A percentile compares a stretch with the other conserved stretches of the same genome.
phyloP scores from a whole-genome alignment of 805 yeast genomes.

The Zygosaccharomyces siamensis region DNA sequence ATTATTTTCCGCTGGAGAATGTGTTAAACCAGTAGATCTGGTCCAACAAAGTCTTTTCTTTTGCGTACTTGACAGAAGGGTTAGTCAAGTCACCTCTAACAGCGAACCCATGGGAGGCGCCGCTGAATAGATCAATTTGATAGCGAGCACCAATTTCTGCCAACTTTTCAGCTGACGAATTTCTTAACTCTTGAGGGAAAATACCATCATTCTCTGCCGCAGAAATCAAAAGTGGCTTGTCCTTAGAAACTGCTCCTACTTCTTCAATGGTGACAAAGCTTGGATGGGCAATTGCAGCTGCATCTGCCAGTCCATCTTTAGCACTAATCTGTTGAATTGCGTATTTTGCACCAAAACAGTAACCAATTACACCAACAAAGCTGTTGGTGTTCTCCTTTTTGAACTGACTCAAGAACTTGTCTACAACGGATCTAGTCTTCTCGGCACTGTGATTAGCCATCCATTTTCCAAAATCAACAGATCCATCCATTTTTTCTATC shows the following conservation, averaged over 20 bases:
- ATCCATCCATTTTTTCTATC: slow-evolving; percentile 33
- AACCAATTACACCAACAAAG: slow-evolving; percentile 60
- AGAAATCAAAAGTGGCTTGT: slow-evolving; percentile 60
- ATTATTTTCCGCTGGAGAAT: slow-evolving; percentile 11
- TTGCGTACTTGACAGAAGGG: slow-evolving; percentile 56
- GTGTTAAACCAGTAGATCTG: slow-evolving; percentile 34
- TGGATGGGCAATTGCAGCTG: slow-evolving; percentile 81
- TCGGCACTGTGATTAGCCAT: slow-evolving; percentile 46
- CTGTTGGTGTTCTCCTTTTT: slow-evolving; percentile 43
- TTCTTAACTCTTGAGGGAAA: slow-evolving; percentile 63
- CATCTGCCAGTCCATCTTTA: slow-evolving; percentile 41
- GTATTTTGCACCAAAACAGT: slow-evolving; percentile 82
- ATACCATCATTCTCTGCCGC: slow-evolving; percentile 68
- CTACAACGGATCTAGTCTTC: slow-evolving; percentile 45
- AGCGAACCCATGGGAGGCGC: slow-evolving; percentile 73
- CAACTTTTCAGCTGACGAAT: slow-evolving; percentile 54
- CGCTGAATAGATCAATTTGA: slow-evolving; percentile 57
- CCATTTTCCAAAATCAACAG: slow-evolving; percentile 44
- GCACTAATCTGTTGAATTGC: slow-evolving; percentile 46
- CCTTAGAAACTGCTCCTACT: slow-evolving; percentile 46
- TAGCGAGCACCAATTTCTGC: slow-evolving; percentile 50
- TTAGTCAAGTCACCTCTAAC: slow-evolving; percentile 64
- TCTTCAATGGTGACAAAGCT: slow-evolving; percentile 65
- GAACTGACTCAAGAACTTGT: slow-evolving; percentile 43
- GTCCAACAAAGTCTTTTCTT: slow-evolving; percentile 53